Conservation (phyloP, 202 grass and related monocot genomes). For the Saccharum hybrid region DNA sequence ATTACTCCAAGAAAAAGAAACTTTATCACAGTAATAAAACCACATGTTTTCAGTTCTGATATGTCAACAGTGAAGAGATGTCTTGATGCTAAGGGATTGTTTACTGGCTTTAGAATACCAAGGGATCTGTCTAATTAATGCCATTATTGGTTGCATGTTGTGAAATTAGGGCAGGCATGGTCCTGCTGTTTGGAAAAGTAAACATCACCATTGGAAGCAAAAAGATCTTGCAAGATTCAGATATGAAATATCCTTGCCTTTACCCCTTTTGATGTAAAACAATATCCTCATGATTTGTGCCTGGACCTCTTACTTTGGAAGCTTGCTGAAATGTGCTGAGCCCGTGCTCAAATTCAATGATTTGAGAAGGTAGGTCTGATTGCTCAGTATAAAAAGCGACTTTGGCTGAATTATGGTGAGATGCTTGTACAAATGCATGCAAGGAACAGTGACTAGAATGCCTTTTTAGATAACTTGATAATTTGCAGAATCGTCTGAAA, state of each 20-base stretch:
- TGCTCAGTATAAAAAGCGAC: conserved; percentile 3
- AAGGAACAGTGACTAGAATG: conserved; percentile 17
- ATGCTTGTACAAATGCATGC: conserved; percentile 34
- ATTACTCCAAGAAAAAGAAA: conserved; percentile 2
- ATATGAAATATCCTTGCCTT: conserved; percentile 7
- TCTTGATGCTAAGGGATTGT: conserved; percentile 8
- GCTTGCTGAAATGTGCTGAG: conserved; percentile 31
- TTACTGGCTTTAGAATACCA: not conserved
- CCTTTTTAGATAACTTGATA: conserved; percentile 31
- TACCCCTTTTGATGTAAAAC: conserved; percentile 23
- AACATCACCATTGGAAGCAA: conserved; percentile 5
- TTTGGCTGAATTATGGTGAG: conserved; percentile 22
- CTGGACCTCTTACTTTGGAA: conserved; percentile 12
- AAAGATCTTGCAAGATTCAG: conserved; percentile 17
- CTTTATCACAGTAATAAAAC: not conserved
- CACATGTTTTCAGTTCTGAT: conserved; percentile 9
- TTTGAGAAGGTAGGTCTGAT: conserved; percentile 31
- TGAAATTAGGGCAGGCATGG: not conserved
- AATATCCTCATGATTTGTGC: not conserved
- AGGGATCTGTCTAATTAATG: not conserved
- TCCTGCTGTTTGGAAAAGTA: not conserved
- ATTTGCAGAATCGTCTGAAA: conserved; percentile 35
- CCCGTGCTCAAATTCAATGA: conserved; percentile 16
- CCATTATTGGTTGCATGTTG: not conserved
- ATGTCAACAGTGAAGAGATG: not conserved